A percentile compares a stretch with the other conserved stretches of the same genome.
Conservation (phyloP, 495 filamentous ascomycete genomes). For the Podospora conica region DNA sequence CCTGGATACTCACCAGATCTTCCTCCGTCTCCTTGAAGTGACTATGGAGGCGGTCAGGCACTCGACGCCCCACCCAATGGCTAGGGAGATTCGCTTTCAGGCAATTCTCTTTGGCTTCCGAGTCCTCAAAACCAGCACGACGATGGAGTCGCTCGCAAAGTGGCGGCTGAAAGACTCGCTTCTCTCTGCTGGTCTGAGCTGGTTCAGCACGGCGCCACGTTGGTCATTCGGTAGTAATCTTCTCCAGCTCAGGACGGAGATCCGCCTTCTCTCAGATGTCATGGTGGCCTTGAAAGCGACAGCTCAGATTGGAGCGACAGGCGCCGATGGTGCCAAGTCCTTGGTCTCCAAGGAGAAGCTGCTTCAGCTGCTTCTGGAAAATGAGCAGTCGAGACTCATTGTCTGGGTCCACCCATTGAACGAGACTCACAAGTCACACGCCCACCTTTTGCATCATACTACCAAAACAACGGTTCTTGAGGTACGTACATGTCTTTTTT, state of each 20-base stretch:
- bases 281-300: conserved; percentile 53
- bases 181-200: conserved; percentile 73
- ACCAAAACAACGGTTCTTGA: conserved; percentile 45
- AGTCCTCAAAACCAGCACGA: conserved; percentile 63
- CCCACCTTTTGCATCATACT: conserved; percentile 18
- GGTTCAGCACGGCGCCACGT: conserved; percentile 76
- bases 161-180: conserved; percentile 84
- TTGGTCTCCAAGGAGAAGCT: conserved; percentile 75
- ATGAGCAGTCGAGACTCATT: conserved; percentile 72
- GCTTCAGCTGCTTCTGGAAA: conserved; percentile 69
- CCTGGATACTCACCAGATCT: conserved; percentile 69
- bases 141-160: conserved; percentile 50
- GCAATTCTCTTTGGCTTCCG: conserved; percentile 74
- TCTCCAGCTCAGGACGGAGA: conserved; percentile 88
- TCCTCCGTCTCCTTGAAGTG: conserved; percentile 67
- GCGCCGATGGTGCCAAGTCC: conserved; percentile 52
- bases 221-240: conserved; percentile 97
- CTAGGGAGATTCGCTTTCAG: conserved; percentile 85
- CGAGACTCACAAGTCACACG: conserved; percentile 41
- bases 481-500: conserved; percentile 32
- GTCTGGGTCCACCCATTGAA: conserved; percentile 88
- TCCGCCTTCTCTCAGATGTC: conserved; percentile 74
- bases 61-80: conserved; percentile 73
- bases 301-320: conserved; percentile 49
- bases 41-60: conserved; percentile 66